Evolutionary conservation across 2,329 filamentous ascomycete species (phyloP).

Genomic region (Cladosporium oxysporum): DNA sequence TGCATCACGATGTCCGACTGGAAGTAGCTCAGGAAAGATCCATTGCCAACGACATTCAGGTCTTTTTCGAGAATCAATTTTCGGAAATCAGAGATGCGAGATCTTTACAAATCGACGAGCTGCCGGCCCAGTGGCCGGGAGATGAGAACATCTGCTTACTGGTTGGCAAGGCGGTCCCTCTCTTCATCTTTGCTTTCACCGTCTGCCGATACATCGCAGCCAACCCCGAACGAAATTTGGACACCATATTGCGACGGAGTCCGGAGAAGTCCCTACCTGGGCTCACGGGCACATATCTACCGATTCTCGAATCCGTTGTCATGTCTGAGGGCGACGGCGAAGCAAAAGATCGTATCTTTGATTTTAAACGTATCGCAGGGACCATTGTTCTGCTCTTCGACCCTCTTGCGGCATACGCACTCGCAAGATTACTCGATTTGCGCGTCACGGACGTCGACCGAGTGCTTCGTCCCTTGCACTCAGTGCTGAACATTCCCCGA

Average conservation of each 20-base stretch:
- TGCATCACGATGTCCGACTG: constrained; percentile 27
- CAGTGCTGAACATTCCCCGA: neutral
- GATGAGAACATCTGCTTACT: no score
- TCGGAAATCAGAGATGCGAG: no score
- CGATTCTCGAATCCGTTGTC: no score
- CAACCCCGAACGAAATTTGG: no score
- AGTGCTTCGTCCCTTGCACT: neutral
- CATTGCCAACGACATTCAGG: constrained; percentile 33
- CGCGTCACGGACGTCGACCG: no score
- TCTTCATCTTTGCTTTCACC: constrained; percentile 3
- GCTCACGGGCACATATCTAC: neutral
- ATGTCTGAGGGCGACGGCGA: no score
- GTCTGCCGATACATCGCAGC: neutral
- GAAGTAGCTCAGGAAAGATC: constrained; percentile 25
- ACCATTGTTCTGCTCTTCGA: neutral
- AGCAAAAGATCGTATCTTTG: neutral
- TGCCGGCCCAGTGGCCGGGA: no score
- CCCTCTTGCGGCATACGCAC: neutral
- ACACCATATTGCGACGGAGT: no score
- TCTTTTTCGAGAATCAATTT: constrained; percentile 24
- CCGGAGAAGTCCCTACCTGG: neutral
- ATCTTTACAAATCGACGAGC: no score
- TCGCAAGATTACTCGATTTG: no score
- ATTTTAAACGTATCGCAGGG: neutral
- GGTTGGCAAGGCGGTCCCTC: no score